Evolutionary conservation across 495 filamentous ascomycete species (phyloP).

Genomic region (Geoglossum glabrum): DNA sequence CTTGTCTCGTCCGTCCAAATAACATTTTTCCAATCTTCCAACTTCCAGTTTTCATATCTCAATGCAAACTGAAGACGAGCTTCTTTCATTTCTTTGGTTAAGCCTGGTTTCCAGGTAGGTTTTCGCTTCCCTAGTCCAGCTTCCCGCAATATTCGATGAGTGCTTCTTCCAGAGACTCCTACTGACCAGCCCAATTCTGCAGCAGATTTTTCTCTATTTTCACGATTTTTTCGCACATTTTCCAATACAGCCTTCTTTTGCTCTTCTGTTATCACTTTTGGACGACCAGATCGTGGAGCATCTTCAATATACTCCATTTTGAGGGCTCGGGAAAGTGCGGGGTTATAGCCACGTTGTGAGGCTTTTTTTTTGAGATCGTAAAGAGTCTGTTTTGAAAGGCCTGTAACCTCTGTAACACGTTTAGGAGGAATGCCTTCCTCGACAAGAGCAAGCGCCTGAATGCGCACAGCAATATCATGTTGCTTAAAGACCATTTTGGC

Average conservation of each 20-base stretch:
- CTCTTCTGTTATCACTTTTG: neutral
- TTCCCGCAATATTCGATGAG: neutral
- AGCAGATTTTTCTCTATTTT: neutral
- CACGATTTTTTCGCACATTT: neutral
- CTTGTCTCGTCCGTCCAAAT: conserved; percentile 3
- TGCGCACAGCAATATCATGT: too few relatives aligned
- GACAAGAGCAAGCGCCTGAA: too few relatives aligned
- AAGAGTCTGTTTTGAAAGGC: neutral
- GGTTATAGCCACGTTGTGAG: conserved; percentile 1
- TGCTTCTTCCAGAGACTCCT: neutral
- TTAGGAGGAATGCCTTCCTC: conserved; percentile 1
- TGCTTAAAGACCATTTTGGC: too few relatives aligned
- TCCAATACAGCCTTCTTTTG: neutral
- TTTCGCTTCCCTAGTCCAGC: neutral
- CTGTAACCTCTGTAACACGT: conserved; percentile 1
- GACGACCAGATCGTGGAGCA: conserved; percentile 7
- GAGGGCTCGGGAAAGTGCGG: conserved; percentile 15
- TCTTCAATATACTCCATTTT: conserved; percentile 23
- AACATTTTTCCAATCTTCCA: conserved; percentile 3
- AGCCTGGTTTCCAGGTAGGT: neutral
- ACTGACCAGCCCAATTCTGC: neutral
- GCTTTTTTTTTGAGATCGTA: conserved; percentile 4
- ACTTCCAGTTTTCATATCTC: neutral
- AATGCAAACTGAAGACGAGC: neutral
- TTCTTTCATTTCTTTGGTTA: neutral